These are phyloP conservation scores for Cystobasidium slooffiae DNA, from an alignment of 1,284 basidiomycete genomes.

Conservation along the genomic window DNA sequence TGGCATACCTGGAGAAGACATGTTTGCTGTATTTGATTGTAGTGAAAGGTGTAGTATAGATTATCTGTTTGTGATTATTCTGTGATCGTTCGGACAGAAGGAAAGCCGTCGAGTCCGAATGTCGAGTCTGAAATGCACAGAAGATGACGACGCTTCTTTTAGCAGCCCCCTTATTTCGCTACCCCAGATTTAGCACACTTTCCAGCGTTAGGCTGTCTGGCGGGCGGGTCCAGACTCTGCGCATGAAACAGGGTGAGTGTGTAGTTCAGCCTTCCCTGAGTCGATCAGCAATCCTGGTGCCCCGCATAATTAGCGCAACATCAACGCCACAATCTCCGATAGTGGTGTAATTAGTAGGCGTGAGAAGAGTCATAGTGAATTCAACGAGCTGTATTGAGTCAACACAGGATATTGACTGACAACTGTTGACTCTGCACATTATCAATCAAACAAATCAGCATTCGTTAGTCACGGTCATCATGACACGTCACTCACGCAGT, in stretches of 20 bases:
- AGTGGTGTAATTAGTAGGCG: no score
- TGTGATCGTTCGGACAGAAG: slow-evolving; percentile 6
- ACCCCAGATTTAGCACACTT: neutral
- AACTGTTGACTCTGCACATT: no score
- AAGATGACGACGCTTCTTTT: no score
- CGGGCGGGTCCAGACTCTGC: neutral
- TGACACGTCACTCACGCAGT: no score
- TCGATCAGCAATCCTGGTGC: neutral
- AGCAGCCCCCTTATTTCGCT: neutral
- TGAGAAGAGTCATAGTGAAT: no score
- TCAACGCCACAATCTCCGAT: no score
- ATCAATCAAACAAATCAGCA: no score
- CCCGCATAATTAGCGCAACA: no score
- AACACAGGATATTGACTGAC: no score
- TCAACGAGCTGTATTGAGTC: no score
- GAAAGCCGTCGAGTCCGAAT: neutral
- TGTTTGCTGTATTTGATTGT: neutral
- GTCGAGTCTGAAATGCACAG: no score
- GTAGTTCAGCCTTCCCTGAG: neutral
- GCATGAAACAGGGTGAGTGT: neutral
- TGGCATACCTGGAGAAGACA: slow-evolving; percentile 33
- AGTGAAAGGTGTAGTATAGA: neutral
- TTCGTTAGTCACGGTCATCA: no score
- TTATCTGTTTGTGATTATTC: slow-evolving; percentile 10
- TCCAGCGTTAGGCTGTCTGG: neutral